Percentiles rank a stretch among this genome's conserved stretches.
These are phyloP conservation scores for Eucalyptus erythrocorys DNA, from an alignment of 345 rosid genomes.

Conservation along the genomic window DNA sequence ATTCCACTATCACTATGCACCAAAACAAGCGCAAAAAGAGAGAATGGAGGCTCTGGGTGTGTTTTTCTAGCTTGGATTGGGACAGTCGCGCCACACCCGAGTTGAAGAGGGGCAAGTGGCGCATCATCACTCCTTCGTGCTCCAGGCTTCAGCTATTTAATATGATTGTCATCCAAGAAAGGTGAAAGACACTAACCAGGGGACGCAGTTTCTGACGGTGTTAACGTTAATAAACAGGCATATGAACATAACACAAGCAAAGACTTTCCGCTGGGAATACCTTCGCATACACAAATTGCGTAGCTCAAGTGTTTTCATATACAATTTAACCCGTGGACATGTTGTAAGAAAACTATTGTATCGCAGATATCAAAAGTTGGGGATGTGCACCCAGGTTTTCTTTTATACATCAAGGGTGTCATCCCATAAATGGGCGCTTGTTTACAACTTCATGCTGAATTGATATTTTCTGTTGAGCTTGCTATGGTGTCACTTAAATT, in stretches of 20 bases:
- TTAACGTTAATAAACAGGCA: background rate
- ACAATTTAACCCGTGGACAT: background rate
- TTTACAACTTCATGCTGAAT: background rate
- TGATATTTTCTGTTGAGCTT: background rate
- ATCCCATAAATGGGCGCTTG: background rate
- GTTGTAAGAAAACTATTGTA: background rate
- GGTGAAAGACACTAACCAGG: background rate
- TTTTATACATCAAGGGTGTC: background rate
- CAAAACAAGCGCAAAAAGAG: background rate
- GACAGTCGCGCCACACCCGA: background rate
- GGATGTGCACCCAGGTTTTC: background rate
- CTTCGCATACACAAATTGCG: background rate
- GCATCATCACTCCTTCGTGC: background rate
- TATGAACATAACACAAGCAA: background rate
- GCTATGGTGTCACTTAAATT: slow-evolving; percentile 31
- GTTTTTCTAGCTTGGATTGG: background rate
- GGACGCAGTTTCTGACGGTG: background rate
- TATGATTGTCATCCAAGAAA: background rate
- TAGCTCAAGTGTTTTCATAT: background rate
- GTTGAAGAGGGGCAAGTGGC: background rate
- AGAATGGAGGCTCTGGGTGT: background rate
- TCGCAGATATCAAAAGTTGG: background rate
- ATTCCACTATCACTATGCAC: background rate
- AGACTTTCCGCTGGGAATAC: background rate
- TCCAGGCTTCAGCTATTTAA: background rate